Conservation (phyloP, 2,329 filamentous ascomycete species). For the Venturia effusa region DNA sequence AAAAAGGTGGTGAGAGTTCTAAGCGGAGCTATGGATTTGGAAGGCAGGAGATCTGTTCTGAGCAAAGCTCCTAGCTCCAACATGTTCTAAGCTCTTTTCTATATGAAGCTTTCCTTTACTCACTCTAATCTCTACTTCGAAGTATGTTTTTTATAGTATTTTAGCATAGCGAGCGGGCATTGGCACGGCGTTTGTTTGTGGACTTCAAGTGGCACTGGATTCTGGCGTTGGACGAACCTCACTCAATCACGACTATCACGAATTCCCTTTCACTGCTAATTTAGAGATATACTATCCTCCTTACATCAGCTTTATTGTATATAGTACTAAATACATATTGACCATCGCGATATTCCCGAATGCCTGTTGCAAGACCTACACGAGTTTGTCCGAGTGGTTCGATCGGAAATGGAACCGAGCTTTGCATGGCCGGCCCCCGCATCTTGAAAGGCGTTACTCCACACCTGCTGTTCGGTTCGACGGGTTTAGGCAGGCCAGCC, state of each 20-base stretch:
- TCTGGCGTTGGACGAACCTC: not conserved
- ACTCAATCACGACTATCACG: not conserved
- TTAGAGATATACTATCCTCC: not conserved
- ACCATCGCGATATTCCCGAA: not conserved
- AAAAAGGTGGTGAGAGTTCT: slow-evolving; percentile 40
- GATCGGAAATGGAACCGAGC: not conserved
- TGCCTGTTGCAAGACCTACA: not conserved
- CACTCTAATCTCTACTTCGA: not conserved
- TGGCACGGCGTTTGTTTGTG: not conserved
- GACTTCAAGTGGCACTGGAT: not conserved
- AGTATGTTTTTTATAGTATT: not conserved
- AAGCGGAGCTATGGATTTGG: slow-evolving; percentile 40
- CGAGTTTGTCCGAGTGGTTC: not conserved
- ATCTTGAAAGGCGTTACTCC: not conserved
- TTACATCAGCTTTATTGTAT: not conserved
- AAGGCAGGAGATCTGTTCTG: not conserved
- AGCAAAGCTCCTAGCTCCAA: not conserved
- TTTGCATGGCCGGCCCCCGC: not conserved
- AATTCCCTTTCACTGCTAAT: not conserved
- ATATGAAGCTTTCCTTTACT: not conserved
- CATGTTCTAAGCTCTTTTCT: slow-evolving; percentile 5
- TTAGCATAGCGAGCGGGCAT: not conserved
- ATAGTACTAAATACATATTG: not conserved
- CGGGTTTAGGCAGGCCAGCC: not conserved
- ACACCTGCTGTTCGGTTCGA: not conserved